Base-by-base conservation (phyloP, 306 rosid genomes). In the Calophaca sinica region DNA sequence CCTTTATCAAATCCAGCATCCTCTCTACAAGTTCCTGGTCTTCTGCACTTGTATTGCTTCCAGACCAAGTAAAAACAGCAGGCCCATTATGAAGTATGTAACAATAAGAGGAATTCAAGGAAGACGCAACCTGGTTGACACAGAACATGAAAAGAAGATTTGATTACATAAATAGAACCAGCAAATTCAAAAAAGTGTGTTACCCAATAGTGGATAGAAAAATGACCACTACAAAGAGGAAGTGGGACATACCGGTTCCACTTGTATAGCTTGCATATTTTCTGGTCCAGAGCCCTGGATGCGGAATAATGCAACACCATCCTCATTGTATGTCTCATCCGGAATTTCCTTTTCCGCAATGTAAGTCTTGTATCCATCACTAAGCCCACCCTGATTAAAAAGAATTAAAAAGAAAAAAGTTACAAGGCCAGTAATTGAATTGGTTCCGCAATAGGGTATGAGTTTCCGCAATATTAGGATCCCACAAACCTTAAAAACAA, bases 191-290 rank as follows among this genome's bases (percentile, higher is more conserved):
- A 78, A 69, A 53, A 67, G 51, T 38, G 70, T 44, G 39, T 67
- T 58, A 13, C 81, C 50, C 42, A 66, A 62, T 53, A 46, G 14
- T 13, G 39, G 59, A 62, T 42, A 54, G 54, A 65, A 36, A 77
- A 68, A 54, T 6, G 63, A 59, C 15, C 38, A 20, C 59, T 62
- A 38, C 69, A 51, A 73, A 72, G n/a, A 78, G 57, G 51, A 51
- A 68, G 65, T 70, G 65, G 41, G 62, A 57, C 91, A 48, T 73
- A 96, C 99, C 0, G 96, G 53, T 33, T 92, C 97, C 38, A 92
- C 93, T 92, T 96, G 99, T 84, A 92, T 92, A 68, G 99, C 98
- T 87, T 96, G 99, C 99, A 96, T 96, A 83, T 89, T 96, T 15
- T 96, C 98, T 7, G 99, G 91, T 68, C 98, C 99, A 55, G 92